phyloP scores from a whole-genome alignment of 495 filamentous ascomycete genomes.

The Xylaria curta region DNA sequence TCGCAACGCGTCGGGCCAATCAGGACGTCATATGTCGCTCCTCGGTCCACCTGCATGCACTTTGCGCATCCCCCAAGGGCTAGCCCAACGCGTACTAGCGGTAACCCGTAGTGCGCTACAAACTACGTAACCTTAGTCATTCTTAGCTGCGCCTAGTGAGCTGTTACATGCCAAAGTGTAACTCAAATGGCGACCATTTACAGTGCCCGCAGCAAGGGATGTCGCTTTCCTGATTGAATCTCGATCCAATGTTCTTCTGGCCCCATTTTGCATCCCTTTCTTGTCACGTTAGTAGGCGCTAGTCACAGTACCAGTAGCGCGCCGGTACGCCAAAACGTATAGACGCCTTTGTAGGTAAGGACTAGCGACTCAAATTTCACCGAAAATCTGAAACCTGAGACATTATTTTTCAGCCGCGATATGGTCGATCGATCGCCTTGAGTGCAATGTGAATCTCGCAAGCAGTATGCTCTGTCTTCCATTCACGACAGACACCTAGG shows the following conservation, averaged over 20 bases:
- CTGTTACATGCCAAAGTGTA: constrained; percentile 9
- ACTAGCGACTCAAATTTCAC: constrained; percentile 2
- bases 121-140: not conserved
- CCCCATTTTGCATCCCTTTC: not conserved
- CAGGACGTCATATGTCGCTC: not conserved
- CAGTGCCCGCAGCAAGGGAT: not conserved
- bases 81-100: not conserved
- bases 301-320: not conserved
- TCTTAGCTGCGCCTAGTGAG: not conserved
- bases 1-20: constrained; percentile 27
- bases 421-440: not conserved
- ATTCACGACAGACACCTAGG: not conserved
- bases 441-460: not conserved
- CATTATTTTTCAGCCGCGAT: not conserved
- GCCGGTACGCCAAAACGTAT: not conserved
- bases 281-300: not conserved
- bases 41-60: constrained; percentile 20
- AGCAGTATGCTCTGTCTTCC: not conserved
- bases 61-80: constrained; percentile 10
- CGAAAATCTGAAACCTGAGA: not conserved
- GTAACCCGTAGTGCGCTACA: not conserved
- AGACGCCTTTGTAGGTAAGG: not conserved
- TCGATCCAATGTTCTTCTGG: not conserved
- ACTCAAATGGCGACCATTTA: not conserved
- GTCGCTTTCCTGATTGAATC: not conserved